Percentiles rank a stretch among this genome's conserved stretches.
Conservation (phyloP, 768 basidiomycete genomes). For the Mycena latifolia region DNA sequence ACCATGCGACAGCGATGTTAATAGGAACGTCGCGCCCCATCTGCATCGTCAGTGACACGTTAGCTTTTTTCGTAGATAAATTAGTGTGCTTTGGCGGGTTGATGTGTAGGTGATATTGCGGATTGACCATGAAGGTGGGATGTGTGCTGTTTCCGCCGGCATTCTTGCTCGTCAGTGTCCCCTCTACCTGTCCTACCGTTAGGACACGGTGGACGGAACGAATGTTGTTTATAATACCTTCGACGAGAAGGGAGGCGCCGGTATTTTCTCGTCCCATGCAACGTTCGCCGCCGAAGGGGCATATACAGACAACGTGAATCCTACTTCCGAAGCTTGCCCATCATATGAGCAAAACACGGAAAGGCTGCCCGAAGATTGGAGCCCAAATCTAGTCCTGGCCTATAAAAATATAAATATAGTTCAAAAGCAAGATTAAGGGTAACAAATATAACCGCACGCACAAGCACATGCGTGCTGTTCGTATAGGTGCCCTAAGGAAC, state of each 20-base stretch:
- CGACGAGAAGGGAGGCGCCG: conserved; percentile 52
- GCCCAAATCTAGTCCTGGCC: conserved; percentile 52
- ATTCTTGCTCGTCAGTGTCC: conserved; percentile 73
- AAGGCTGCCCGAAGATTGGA: conserved; percentile 54
- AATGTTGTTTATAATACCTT: conserved; percentile 45
- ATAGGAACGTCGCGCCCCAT: conserved; percentile 77
- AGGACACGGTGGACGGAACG: not conserved
- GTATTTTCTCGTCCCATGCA: conserved; percentile 60
- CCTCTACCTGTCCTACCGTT: conserved; percentile 61
- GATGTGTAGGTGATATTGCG: conserved; percentile 84
- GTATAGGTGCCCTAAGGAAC: conserved; percentile 60
- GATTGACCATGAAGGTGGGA: conserved; percentile 90
- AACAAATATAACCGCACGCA: conserved; percentile 35
- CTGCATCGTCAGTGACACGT: conserved; percentile 60
- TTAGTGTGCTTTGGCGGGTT: conserved; percentile 47
- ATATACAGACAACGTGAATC: conserved; percentile 78
- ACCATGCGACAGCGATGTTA: conserved; percentile 82
- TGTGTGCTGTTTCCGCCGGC: conserved; percentile 88
- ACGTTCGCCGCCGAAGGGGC: conserved; percentile 51
- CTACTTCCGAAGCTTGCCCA: conserved; percentile 68
- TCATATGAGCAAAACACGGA: conserved; percentile 79
- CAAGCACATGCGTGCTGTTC: conserved; percentile 64
- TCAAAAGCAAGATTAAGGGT: not conserved
- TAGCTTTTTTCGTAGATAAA: conserved; percentile 48
- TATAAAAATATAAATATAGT: conserved; percentile 32